Percentiles rank a stretch among this genome's conserved stretches.
phyloP scores from a whole-genome alignment of 202 grass and related monocot genomes.

The Zoysia matrella region DNA sequence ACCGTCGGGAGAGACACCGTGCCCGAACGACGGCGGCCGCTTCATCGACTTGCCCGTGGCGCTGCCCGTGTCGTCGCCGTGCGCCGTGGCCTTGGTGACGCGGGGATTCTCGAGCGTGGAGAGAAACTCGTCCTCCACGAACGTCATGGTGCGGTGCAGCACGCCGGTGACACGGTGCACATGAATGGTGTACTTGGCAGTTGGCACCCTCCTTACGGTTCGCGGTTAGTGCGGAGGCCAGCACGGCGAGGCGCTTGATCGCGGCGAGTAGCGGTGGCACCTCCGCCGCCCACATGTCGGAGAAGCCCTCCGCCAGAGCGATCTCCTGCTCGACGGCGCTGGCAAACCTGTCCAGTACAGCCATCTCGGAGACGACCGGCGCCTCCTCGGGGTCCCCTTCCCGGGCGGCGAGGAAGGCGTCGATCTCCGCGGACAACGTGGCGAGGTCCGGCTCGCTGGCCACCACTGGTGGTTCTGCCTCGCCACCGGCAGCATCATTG shows the following conservation, averaged over 20 bases:
- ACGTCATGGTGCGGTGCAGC: constrained; percentile 72
- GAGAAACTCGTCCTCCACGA: constrained; percentile 87
- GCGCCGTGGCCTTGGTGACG: constrained; percentile 28
- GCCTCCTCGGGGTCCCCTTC: constrained; percentile 1
- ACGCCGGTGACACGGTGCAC: constrained; percentile 68
- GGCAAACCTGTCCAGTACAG: constrained; percentile 63
- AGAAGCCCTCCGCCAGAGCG: no score
- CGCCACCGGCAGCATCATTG: background rate
- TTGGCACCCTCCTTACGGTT: background rate
- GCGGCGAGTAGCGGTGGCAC: constrained; percentile 53
- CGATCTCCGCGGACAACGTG: constrained; percentile 63
- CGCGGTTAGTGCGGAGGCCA: constrained; percentile 39
- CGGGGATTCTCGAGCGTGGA: constrained; percentile 69
- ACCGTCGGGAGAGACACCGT: constrained; percentile 43
- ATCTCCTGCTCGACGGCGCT: constrained; percentile 65
- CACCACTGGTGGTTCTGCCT: constrained; percentile 33
- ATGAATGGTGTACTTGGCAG: constrained; percentile 39
- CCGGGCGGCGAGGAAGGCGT: constrained; percentile 54
- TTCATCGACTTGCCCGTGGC: constrained; percentile 18
- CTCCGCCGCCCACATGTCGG: constrained; percentile 29
- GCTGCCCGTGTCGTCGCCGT: constrained; percentile 35
- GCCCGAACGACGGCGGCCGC: constrained; percentile 62
- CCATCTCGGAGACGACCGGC: constrained; percentile 57
- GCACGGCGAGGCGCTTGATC: constrained; percentile 51
- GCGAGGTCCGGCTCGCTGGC: constrained; percentile 49